Evolutionary conservation across 768 basidiomycete species (phyloP), one percentile per base, ranked within the genome.

Genomic region (Cyclocybe aegerita): DNA sequence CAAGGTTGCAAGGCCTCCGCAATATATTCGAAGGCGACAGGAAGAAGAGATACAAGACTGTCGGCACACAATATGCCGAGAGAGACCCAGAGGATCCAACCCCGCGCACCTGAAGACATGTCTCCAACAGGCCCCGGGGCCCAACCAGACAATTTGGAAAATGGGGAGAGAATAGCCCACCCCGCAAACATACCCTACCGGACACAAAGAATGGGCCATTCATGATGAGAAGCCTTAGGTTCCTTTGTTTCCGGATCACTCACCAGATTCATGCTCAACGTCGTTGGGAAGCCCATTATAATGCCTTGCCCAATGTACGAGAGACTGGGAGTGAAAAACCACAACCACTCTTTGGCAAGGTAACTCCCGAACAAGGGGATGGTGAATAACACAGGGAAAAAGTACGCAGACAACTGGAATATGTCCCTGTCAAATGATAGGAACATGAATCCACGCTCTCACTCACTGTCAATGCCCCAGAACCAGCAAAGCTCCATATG

Each of bases 231-330:
- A 16, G 42, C 1, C 35, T 16, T 29, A 14, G 31, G 41, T 52
- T 17, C 23, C 5, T 23, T 23, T 23, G 3, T 23, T 23, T 23
- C 5, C n/a, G n/a, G 23, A 23, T 12, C 10, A 66, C 77, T 62
- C 60, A 90, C 91, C 50, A 93, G 67, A 57, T 87, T 95, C 95
- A 98, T 98, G 64, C 89, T 90, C 33, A 95, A 60, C 0, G 95
- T 95, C 0, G 93, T 96, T 0, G 93, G 89, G 60, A 95, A 92
- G 4, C 95, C 96, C 96, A 98, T 98, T 60, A 98, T 98, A 53
- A 98, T 93, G 4, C 93, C 94, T 80, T 96, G 93, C 1, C 94
- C 94, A 35, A 97, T 85, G 61, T 97, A 98, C 0, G 90, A 91
- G 16, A 96, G 70, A 65, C 89, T 92, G 1, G 93, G 95, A 0